Evolutionary conservation across 202 grass and related monocot species (phyloP).

Genomic region (Zoysia matrella): DNA sequence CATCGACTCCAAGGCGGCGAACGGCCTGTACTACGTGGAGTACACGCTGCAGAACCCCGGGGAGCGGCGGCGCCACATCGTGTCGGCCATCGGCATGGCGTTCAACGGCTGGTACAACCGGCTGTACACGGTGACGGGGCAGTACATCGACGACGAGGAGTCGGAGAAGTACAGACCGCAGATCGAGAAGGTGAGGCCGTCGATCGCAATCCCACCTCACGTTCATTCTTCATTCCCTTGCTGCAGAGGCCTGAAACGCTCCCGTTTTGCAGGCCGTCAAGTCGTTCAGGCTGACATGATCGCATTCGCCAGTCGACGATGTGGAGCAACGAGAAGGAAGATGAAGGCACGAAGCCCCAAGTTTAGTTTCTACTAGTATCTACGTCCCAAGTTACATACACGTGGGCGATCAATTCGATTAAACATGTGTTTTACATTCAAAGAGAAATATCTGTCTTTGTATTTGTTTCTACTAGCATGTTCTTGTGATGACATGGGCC

Average conservation of each 20-base stretch:
- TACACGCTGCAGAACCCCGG: slow-evolving; percentile 91
- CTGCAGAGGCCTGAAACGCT: neutral
- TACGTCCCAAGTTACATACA: too few relatives aligned
- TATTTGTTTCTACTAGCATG: too few relatives aligned
- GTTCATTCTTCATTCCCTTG: neutral
- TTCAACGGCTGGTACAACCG: slow-evolving; percentile 95
- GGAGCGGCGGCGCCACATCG: slow-evolving; percentile 78
- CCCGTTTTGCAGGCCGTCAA: slow-evolving; percentile 53
- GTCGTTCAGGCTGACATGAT: slow-evolving; percentile 77
- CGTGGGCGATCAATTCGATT: too few relatives aligned
- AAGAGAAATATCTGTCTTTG: too few relatives aligned
- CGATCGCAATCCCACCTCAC: neutral
- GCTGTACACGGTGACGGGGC: slow-evolving; percentile 90
- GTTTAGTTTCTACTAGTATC: too few relatives aligned
- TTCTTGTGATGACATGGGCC: too few relatives aligned
- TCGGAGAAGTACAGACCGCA: slow-evolving; percentile 59
- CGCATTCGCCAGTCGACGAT: neutral
- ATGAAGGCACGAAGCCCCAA: too few relatives aligned
- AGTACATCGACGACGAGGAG: slow-evolving; percentile 84
- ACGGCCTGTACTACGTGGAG: slow-evolving; percentile 89
- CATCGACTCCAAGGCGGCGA: slow-evolving; percentile 68
- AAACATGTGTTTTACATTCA: too few relatives aligned
- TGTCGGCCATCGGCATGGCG: slow-evolving; percentile 79
- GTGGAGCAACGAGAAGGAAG: too few relatives aligned
- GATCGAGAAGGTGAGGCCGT: slow-evolving; percentile 66